Percentiles rank a stretch among this genome's conserved stretches.
Evolutionary conservation across 257 asterid species (phyloP).

Genomic region (Nicotiana obtusifolia): DNA sequence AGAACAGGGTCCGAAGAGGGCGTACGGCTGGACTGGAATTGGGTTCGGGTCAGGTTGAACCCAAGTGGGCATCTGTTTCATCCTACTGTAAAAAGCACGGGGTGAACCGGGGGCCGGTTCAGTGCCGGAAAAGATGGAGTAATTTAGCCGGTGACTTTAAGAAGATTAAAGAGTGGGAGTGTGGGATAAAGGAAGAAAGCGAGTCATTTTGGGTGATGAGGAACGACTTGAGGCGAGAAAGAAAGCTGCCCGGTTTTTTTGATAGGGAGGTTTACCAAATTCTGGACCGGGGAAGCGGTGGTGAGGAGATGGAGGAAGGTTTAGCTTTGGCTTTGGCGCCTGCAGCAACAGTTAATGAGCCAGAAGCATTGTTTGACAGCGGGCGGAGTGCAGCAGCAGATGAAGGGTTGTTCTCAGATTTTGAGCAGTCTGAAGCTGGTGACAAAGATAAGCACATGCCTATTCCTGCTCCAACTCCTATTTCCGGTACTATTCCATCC

Average conservation of each 20-base stretch:
- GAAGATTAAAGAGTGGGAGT: constrained; percentile 94
- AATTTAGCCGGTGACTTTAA: constrained; percentile 82
- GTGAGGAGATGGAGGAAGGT: constrained; percentile 23
- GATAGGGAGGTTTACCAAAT: constrained; percentile 89
- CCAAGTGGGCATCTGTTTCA: constrained; percentile 90
- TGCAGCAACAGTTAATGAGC: constrained; percentile 20
- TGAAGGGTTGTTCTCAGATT: constrained; percentile 78
- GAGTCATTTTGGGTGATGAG: constrained; percentile 97
- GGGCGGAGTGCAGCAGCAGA: constrained; percentile 70
- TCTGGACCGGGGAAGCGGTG: constrained; percentile 39
- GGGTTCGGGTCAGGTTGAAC: constrained; percentile 72
- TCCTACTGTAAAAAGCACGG: constrained; percentile 86
- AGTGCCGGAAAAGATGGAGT: constrained; percentile 97
- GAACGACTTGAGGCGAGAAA: constrained; percentile 82
- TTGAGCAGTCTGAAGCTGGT: constrained; percentile 53
- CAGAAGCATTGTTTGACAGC: constrained; percentile 69
- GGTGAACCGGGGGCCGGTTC: constrained; percentile 88
- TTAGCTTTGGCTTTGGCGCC: constrained; percentile 50
- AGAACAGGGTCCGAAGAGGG: constrained; percentile 56
- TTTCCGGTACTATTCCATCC: constrained; percentile 40
- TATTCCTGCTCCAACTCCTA: constrained; percentile 51
- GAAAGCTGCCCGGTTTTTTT: constrained; percentile 81
- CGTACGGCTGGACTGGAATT: constrained; percentile 50
- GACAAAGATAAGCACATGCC: too few species aligned
- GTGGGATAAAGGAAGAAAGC: constrained; percentile 40